phyloP scores from a whole-genome alignment of 2,329 filamentous ascomycete species.

The Fusarium secorum region DNA sequence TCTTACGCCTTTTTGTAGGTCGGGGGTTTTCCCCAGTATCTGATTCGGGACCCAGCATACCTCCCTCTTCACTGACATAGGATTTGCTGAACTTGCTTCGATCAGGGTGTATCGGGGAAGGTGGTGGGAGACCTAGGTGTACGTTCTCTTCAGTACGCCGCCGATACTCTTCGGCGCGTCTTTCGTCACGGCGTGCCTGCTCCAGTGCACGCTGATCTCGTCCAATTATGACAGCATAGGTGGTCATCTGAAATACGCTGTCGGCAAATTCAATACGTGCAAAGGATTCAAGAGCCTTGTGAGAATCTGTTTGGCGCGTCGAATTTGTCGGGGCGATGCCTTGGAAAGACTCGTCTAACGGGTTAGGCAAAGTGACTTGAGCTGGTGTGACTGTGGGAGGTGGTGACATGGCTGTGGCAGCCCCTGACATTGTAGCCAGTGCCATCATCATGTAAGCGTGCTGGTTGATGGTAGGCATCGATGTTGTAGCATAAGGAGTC shows the following conservation, averaged over 20 bases:
- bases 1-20: slow-evolving; percentile 58
- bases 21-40: slow-evolving; percentile 60
- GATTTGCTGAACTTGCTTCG: slow-evolving; percentile 67
- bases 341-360: slow-evolving; percentile 44
- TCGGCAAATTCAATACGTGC: slow-evolving; percentile 74
- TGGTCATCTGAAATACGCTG: slow-evolving; percentile 81
- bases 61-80: slow-evolving; percentile 74
- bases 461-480: slow-evolving; percentile 47
- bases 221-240: slow-evolving; percentile 74
- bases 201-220: slow-evolving; percentile 70
- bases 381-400: slow-evolving; percentile 56
- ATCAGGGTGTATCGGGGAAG: slow-evolving; percentile 59
- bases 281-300: slow-evolving; percentile 62
- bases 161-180: slow-evolving; percentile 55
- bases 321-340: slow-evolving; percentile 44
- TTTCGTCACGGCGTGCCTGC: slow-evolving; percentile 62
- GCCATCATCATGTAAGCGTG: slow-evolving; percentile 57
- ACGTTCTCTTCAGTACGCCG: slow-evolving; percentile 57
- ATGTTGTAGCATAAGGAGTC: slow-evolving; percentile 46
- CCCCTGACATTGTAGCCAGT: slow-evolving; percentile 51
- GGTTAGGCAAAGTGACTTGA: slow-evolving; percentile 55
- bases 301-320: slow-evolving; percentile 46
- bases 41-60: slow-evolving; percentile 70
- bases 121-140: slow-evolving; percentile 58
- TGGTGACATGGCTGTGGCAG: slow-evolving; percentile 49